Evolutionary conservation across 2,329 filamentous ascomycete genomes (phyloP).

Genomic region (Hypoxylon sp.): DNA sequence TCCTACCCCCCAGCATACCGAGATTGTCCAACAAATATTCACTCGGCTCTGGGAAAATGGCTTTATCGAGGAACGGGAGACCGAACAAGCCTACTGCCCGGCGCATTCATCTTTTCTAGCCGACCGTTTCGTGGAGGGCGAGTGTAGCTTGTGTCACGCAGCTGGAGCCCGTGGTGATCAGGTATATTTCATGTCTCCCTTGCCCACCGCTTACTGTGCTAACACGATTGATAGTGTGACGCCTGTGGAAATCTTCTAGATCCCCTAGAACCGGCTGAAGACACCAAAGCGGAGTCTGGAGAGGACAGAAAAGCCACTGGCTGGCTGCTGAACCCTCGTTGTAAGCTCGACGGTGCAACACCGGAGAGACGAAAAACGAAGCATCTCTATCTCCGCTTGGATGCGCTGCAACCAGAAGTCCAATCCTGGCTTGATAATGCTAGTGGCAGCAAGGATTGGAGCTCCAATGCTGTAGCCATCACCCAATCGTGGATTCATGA

Average conservation of each 20-base stretch:
- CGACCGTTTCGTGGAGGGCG: conserved; percentile 88
- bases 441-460: conserved; percentile 82
- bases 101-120: conserved; percentile 82
- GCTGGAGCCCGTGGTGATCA: conserved; percentile 69
- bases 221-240: conserved; percentile 69
- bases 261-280: conserved; percentile 70
- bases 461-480: conserved; percentile 80
- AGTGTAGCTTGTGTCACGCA: conserved; percentile 81
- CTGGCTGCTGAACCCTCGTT: conserved; percentile 83
- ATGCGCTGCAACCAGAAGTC: conserved; percentile 84
- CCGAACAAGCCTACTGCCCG: conserved; percentile 92
- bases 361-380: conserved; percentile 87
- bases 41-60: conserved; percentile 88
- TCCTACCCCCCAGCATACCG: conserved; percentile 87
- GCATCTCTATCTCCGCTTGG: conserved; percentile 89
- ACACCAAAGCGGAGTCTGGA: conserved; percentile 54
- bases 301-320: conserved; percentile 57
- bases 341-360: conserved; percentile 89
- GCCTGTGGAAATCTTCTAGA: conserved; percentile 81
- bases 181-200: conserved; percentile 23
- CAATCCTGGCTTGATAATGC: conserved; percentile 83
- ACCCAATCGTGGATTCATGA: conserved; percentile 86
- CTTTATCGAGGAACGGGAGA: conserved; percentile 87
- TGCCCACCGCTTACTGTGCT: not conserved
- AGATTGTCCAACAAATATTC: conserved; percentile 95